Evolutionary conservation across 495 filamentous ascomycete genomes (phyloP).

Genomic region (Neurospora hispaniola): DNA sequence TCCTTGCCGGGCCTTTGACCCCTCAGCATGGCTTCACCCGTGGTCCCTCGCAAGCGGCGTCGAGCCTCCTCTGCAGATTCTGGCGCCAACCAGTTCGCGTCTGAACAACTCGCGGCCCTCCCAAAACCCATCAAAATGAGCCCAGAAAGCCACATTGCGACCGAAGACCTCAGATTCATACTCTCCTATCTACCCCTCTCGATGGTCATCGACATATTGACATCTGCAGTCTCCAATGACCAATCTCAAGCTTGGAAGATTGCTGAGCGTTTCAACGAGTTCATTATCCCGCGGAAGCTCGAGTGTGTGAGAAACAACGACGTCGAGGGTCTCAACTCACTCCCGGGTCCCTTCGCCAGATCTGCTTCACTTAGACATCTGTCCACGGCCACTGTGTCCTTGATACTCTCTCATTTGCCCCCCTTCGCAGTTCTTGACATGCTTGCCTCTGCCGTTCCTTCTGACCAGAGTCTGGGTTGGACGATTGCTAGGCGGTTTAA

Average conservation of each 20-base stretch:
- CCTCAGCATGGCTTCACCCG: neutral
- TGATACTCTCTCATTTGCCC: neutral
- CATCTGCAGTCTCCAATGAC: neutral
- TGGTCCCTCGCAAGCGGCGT: neutral
- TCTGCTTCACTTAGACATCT: neutral
- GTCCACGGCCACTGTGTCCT: neutral
- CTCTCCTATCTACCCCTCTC: neutral
- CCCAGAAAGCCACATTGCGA: neutral
- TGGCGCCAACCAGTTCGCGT: neutral
- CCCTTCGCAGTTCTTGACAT: neutral
- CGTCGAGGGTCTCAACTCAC: neutral
- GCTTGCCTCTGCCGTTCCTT: neutral
- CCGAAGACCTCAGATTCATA: neutral
- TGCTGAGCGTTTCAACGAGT: neutral
- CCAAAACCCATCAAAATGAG: neutral
- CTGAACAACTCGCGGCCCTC: neutral
- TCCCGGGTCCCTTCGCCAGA: neutral
- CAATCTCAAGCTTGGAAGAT: neutral
- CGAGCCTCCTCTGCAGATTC: neutral
- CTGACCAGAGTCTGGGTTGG: neutral
- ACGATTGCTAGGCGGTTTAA: neutral
- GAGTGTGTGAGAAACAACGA: neutral
- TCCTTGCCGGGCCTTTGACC: neutral
- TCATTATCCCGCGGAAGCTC: neutral
- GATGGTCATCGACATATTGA: neutral